Conservation (phyloP, 176 grass and related monocot genomes). For the Lolium perenne region DNA sequence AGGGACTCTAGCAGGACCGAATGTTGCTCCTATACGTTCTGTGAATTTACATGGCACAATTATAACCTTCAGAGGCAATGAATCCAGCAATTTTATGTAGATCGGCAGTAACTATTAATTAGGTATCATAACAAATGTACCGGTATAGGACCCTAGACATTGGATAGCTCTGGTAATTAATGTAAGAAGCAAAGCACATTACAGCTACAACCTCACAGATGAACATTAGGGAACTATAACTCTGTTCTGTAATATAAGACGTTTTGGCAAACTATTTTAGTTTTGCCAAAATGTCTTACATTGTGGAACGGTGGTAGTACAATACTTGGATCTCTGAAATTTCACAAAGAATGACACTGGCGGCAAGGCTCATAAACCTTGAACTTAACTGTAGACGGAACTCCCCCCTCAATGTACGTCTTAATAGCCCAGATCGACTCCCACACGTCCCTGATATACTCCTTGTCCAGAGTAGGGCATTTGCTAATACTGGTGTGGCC, state of each 20-base stretch:
- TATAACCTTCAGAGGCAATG: no score
- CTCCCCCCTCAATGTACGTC: background rate
- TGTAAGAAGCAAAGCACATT: background rate
- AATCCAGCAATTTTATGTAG: no score
- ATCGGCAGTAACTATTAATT: no score
- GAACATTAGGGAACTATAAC: background rate
- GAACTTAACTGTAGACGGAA: background rate
- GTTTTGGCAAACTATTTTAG: no score
- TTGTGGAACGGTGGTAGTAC: background rate
- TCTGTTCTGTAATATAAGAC: no score
- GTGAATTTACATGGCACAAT: no score
- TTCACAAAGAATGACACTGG: conserved; percentile 22
- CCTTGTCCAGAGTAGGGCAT: background rate
- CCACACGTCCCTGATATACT: background rate
- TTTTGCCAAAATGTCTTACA: no score
- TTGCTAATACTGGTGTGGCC: background rate
- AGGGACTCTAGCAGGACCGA: no score
- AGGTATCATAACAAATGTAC: no score
- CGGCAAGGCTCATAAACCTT: background rate
- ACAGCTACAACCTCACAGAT: background rate
- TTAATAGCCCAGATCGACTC: background rate
- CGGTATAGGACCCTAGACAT: no score
- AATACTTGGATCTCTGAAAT: background rate
- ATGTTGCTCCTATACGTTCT: no score
- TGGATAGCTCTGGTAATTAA: no score